These are phyloP conservation scores for Diplogelasinospora grovesii DNA, from an alignment of 495 filamentous ascomycete species.

Conservation along the genomic window DNA sequence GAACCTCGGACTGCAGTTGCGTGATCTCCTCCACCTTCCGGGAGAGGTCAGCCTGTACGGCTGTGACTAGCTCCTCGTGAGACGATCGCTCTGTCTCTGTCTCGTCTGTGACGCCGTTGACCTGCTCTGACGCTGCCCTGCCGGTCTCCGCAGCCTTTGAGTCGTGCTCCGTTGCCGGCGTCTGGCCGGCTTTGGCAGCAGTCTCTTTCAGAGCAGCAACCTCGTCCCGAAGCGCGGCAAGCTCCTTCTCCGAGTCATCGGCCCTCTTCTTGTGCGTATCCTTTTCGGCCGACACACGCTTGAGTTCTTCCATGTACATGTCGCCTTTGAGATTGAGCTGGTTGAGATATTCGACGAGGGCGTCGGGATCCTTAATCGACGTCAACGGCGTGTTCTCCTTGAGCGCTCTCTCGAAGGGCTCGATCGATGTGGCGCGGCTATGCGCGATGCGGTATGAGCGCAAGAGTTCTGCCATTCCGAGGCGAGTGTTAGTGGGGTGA, in stretches of 20 bases:
- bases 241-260: slow-evolving; percentile 59
- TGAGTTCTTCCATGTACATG: slow-evolving; percentile 90
- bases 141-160: neutral
- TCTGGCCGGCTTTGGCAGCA: slow-evolving; percentile 8
- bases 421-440: slow-evolving; percentile 73
- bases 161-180: slow-evolving; percentile 16
- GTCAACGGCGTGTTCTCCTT: slow-evolving; percentile 87
- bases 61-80: too few species aligned
- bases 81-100: too few species aligned
- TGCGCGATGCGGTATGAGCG: slow-evolving; percentile 89
- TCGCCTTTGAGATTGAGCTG: slow-evolving; percentile 79
- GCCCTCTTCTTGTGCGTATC: slow-evolving; percentile 73
- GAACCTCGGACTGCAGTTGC: slow-evolving; percentile 31
- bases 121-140: slow-evolving; percentile 1
- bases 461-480: slow-evolving; percentile 60
- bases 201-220: slow-evolving; percentile 26
- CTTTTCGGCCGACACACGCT: slow-evolving; percentile 72
- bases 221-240: slow-evolving; percentile 46
- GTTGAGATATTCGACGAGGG: slow-evolving; percentile 88
- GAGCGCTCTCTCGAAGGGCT: slow-evolving; percentile 84
- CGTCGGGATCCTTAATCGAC: slow-evolving; percentile 76
- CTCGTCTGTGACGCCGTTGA: too few species aligned
- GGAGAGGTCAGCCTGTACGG: slow-evolving; percentile 56
- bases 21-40: slow-evolving; percentile 37
- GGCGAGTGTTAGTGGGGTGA: neutral